phyloP scores from a whole-genome alignment of 2,329 filamentous ascomycete species.

The Colletotrichum spinosum region DNA sequence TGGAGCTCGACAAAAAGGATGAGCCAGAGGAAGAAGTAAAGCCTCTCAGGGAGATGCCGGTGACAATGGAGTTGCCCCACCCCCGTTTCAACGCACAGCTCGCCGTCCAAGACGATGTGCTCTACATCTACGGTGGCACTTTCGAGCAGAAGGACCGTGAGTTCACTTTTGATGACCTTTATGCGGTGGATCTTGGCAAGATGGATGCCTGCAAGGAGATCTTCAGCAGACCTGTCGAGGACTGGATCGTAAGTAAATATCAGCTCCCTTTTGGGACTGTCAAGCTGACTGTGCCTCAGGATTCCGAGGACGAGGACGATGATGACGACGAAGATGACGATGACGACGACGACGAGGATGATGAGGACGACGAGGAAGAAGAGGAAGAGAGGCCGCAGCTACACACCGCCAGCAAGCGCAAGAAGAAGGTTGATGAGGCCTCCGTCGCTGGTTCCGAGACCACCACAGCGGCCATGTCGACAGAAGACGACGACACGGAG shows the following conservation, averaged over 20 bases:
- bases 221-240: conserved; percentile 83
- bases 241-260: conserved; percentile 76
- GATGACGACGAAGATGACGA: conserved; percentile 68
- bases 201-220: conserved; percentile 94
- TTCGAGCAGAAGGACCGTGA: conserved; percentile 96
- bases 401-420: conserved; percentile 66
- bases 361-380: conserved; percentile 63
- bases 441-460: conserved; percentile 42
- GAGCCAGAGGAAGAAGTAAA: conserved; percentile 67
- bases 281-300: conserved; percentile 51
- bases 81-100: conserved; percentile 91
- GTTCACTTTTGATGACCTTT: conserved; percentile 95
- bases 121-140: conserved; percentile 96
- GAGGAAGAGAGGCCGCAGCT: conserved; percentile 55
- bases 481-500: conserved; percentile 61
- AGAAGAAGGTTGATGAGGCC: conserved; percentile 63
- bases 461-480: conserved; percentile 43
- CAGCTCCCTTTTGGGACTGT: conserved; percentile 46
- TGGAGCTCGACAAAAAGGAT: conserved; percentile 60
- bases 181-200: conserved; percentile 93
- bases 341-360: conserved; percentile 63
- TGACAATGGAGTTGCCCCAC: conserved; percentile 88
- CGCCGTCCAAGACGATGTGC: conserved; percentile 88
- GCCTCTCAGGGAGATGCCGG: conserved; percentile 70
- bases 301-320: conserved; percentile 69